Base-by-base conservation (phyloP, 345 rosid genomes). In the Rhizophora apiculata region DNA sequence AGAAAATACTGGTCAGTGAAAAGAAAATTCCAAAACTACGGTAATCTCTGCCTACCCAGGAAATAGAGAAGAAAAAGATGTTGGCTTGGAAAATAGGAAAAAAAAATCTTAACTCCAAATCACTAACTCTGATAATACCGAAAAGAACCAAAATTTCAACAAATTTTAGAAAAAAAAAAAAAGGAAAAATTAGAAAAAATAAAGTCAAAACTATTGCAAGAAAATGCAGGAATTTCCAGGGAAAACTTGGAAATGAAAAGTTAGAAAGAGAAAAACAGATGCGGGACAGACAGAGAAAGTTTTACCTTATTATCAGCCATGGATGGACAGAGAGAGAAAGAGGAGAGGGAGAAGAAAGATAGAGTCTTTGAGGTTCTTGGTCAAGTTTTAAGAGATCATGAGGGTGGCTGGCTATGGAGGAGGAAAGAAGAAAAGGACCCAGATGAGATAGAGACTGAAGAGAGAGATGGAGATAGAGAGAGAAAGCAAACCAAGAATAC, bases 401-500 rank as follows among this genome's bases (percentile, higher is more conserved):
- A 16, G 60, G 30, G 26, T 9, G 29, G 19, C 26, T 24, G 60
- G 29, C 31, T 21, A 15, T 21, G 18, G 54, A 20, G 37, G 51
- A 16, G 29, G 67, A 66, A 11, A 24, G 59, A 8, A 56, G 22
- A 39, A 1, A 3, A 15, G 68, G 68, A 65, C 24, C 26, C 26
- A 21, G 29, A 32, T 9, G 27, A 20, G 19, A 43, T 0, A 3
- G 19, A 43, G 49, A 3, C 49, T 13, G 26, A 56, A 22, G 30
- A 55, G 27, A 18, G 4, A 64, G 19, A 15, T 2, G 15, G 54
- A 51, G 37, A 54, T 9, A 24, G 7, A 49, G 39, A 22, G 55
- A 49, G 21, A 30, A 21, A 21, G 20, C 16, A 65, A 64, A 48
- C 21, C n/a, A 37, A 66, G 22, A 59, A 65, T 39, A 71, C 48